These are phyloP conservation scores for Acacia crassicarpa DNA, from an alignment of 306 rosid genomes.

Conservation along the genomic window DNA sequence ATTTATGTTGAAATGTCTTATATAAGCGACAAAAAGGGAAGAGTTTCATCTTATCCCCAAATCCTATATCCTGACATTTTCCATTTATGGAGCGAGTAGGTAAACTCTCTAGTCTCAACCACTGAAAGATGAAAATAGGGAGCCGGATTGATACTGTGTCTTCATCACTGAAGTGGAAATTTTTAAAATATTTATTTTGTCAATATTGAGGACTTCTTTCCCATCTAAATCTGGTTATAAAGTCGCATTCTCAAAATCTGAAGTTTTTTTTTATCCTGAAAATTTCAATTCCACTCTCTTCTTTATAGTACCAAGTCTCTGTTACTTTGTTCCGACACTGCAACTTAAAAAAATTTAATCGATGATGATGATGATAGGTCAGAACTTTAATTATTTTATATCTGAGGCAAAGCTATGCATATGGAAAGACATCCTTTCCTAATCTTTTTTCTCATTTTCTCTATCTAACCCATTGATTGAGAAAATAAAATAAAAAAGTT, in stretches of 20 bases:
- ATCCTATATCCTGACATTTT: background rate
- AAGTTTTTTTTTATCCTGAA: background rate
- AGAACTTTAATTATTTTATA: no score
- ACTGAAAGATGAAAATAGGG: background rate
- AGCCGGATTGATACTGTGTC: background rate
- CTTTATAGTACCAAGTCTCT: background rate
- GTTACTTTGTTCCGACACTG: background rate
- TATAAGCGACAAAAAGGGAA: background rate
- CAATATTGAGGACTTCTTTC: background rate
- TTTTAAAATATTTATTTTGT: background rate
- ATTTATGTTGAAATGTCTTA: background rate
- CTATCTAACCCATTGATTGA: no score
- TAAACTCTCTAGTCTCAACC: background rate
- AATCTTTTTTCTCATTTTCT: no score
- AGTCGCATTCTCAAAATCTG: background rate
- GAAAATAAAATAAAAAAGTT: no score
- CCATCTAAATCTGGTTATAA: background rate
- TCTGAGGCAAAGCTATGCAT: background rate
- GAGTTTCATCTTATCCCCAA: constrained; percentile 5
- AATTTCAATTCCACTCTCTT: background rate
- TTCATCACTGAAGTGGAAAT: background rate
- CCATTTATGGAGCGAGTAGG: background rate
- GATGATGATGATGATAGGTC: background rate
- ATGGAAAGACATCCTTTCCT: no score
- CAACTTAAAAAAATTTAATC: background rate